These are phyloP conservation scores for Clavispora vitiphila DNA, from an alignment of 805 yeast genomes.

Conservation along the genomic window DNA sequence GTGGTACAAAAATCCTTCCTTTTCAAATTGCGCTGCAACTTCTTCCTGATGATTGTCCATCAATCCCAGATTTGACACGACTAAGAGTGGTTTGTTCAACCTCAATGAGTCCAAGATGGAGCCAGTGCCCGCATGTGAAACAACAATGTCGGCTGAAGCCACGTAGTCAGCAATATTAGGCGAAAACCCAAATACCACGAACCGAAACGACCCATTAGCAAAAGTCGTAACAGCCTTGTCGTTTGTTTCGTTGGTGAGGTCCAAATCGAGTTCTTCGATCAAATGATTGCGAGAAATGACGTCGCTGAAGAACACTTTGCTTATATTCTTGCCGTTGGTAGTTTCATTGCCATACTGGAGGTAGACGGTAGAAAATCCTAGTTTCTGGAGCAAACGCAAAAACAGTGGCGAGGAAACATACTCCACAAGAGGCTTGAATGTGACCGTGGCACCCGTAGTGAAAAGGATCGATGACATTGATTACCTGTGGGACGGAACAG, in stretches of 20 bases:
- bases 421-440: conserved; percentile 59
- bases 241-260: conserved; percentile 11
- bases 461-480: conserved; percentile 38
- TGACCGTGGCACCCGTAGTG: conserved; percentile 89
- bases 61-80: conserved; percentile 64
- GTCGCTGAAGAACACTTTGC: conserved; percentile 19
- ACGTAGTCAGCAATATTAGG: conserved; percentile 34
- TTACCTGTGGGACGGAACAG: no score
- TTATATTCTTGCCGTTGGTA: conserved; percentile 15
- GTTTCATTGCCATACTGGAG: conserved; percentile 34
- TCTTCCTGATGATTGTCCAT: conserved; percentile 32
- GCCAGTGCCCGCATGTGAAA: conserved; percentile 92
- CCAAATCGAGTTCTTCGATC: conserved; percentile 9
- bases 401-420: conserved; percentile 34
- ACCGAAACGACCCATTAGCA: conserved; percentile 6
- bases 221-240: conserved; percentile 13
- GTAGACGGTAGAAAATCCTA: conserved; percentile 29
- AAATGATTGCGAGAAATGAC: conserved; percentile 12
- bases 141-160: conserved; percentile 48
- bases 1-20: conserved; percentile 5
- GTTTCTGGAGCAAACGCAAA: conserved; percentile 24
- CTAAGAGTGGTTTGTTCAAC: conserved; percentile 51
- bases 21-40: conserved; percentile 12
- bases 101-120: conserved; percentile 78
- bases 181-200: conserved; percentile 27